phyloP scores from a whole-genome alignment of 1,284 basidiomycete genomes.

The Cutaneotrichosporon sp. region DNA sequence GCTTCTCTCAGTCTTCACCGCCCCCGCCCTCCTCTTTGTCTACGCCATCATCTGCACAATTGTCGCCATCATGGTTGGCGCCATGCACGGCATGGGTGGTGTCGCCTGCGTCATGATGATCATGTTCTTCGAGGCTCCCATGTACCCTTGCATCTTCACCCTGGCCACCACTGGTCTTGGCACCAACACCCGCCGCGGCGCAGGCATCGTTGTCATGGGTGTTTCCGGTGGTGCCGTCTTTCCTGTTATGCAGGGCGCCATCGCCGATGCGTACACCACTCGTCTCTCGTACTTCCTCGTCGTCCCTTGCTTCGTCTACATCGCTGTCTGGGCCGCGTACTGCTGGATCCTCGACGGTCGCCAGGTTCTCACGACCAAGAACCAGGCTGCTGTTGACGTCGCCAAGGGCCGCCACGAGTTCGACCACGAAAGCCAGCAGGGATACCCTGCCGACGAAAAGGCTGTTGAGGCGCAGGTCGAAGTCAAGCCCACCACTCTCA shows the following conservation, averaged over 20 bases:
- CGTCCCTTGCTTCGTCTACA: slow-evolving; percentile 48
- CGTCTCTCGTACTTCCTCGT: slow-evolving; percentile 45
- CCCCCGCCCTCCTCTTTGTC: slow-evolving; percentile 59
- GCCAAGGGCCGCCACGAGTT: neutral
- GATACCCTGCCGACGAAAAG: no score
- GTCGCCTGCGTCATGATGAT: slow-evolving; percentile 62
- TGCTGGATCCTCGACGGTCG: slow-evolving; percentile 46
- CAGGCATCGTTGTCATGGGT: slow-evolving; percentile 62
- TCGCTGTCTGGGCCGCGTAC: slow-evolving; percentile 39
- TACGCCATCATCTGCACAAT: slow-evolving; percentile 56
- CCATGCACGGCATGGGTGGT: slow-evolving; percentile 56
- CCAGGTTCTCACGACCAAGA: neutral
- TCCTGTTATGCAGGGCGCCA: slow-evolving; percentile 63
- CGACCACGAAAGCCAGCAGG: no score
- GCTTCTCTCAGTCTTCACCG: slow-evolving; percentile 59
- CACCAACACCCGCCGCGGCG: slow-evolving; percentile 63
- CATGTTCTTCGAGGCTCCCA: slow-evolving; percentile 73
- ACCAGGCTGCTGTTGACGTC: neutral
- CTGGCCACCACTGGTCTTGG: slow-evolving; percentile 67
- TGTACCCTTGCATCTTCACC: slow-evolving; percentile 53
- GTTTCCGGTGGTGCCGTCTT: slow-evolving; percentile 72
- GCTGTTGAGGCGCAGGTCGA: no score
- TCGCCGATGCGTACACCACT: slow-evolving; percentile 55
- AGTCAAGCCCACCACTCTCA: no score
- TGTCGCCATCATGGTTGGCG: slow-evolving; percentile 57